phyloP scores from a whole-genome alignment of 169 alveolate genomes.

The Babesia bovis region DNA sequence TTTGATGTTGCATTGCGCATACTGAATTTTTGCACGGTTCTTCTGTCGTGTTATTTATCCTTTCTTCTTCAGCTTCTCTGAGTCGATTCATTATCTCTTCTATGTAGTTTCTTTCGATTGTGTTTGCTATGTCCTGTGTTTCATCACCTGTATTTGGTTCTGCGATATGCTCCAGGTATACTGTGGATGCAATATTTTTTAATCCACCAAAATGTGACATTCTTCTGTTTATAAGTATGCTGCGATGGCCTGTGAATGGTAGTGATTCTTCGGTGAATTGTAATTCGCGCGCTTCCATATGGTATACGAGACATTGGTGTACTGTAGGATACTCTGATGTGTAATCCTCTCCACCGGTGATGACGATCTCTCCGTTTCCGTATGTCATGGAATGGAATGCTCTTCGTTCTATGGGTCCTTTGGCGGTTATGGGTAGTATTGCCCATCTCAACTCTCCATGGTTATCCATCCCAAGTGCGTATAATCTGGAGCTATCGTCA shows the following conservation, averaged over 20 bases:
- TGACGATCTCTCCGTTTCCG: slow-evolving; percentile 23
- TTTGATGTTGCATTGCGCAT: background rate
- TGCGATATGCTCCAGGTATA: slow-evolving; percentile 10
- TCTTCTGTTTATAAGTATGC: slow-evolving; percentile 6
- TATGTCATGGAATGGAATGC: slow-evolving; percentile 62
- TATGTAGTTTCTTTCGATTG: background rate
- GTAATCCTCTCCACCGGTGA: slow-evolving; percentile 61
- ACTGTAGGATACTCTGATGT: slow-evolving; percentile 9
- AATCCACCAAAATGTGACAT: slow-evolving; percentile 61
- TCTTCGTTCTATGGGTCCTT: slow-evolving; percentile 41
- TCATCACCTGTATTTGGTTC: slow-evolving; percentile 7
- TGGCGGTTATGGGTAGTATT: slow-evolving; percentile 49
- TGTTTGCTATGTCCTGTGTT: background rate
- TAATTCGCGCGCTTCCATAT: slow-evolving; percentile 29
- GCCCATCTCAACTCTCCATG: slow-evolving; percentile 37
- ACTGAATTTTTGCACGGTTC: background rate
- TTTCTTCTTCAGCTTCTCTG: background rate
- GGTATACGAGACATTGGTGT: slow-evolving; percentile 27
- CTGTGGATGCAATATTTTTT: background rate
- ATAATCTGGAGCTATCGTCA: slow-evolving; percentile 16
- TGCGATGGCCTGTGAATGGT: slow-evolving; percentile 42
- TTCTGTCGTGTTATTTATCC: background rate
- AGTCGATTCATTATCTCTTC: slow-evolving; percentile 5
- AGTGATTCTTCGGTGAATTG: slow-evolving; percentile 45
- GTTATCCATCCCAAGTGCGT: slow-evolving; percentile 15